These are phyloP conservation scores for Daldinia concentrica DNA, from an alignment of 495 filamentous ascomycete genomes.

Conservation along the genomic window DNA sequence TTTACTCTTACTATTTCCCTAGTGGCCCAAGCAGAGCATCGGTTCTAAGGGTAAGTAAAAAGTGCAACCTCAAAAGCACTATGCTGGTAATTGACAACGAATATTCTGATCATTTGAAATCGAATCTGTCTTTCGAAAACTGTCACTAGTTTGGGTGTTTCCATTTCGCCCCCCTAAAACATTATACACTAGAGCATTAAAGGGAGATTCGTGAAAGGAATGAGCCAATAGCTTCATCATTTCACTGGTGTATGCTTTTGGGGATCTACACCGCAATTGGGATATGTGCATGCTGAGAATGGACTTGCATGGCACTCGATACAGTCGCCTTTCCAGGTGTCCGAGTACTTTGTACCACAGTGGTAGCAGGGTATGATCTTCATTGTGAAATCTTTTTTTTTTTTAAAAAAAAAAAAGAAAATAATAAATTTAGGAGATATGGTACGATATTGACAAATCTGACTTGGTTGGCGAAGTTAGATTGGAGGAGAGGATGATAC, in stretches of 20 bases:
- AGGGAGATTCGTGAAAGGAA: not conserved
- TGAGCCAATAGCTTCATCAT: not conserved
- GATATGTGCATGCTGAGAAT: not conserved
- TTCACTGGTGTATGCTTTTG: not conserved
- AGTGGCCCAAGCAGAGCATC: too few species aligned
- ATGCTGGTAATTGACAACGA: too few species aligned
- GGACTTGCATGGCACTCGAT: not conserved
- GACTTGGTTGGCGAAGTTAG: not conserved
- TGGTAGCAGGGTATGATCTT: not conserved
- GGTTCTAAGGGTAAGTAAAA: too few species aligned
- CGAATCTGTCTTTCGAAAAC: too few species aligned
- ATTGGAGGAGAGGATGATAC: too few species aligned
- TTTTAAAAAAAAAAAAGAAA: too few species aligned
- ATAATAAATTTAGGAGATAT: not conserved
- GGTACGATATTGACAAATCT: not conserved
- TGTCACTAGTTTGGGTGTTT: too few species aligned
- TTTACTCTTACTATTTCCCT: too few species aligned
- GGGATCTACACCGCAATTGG: not conserved
- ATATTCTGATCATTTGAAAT: too few species aligned
- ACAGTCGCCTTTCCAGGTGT: not conserved
- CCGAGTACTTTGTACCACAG: constrained; percentile 3
- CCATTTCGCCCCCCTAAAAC: too few species aligned
- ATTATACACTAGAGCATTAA: too few species aligned
- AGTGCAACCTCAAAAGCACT: too few species aligned
- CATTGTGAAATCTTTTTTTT: not conserved